Percentiles rank a stretch among this genome's conserved stretches.
Evolutionary conservation across 2,329 filamentous ascomycete genomes (phyloP).

Genomic region (Hypoxylon sp.): DNA sequence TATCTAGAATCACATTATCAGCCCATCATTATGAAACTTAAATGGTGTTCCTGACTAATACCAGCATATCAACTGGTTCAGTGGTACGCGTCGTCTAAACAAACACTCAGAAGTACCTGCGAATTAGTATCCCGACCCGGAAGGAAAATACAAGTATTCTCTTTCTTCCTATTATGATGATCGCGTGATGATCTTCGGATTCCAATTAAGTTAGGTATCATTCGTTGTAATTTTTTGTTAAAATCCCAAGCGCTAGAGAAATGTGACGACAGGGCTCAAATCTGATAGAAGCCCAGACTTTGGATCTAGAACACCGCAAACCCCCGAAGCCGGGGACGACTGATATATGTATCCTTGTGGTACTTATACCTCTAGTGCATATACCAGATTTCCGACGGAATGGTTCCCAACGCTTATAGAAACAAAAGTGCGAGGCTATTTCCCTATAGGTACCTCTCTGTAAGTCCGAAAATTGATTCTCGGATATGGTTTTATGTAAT

Average conservation of each 20-base stretch:
- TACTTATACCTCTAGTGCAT: slow-evolving; percentile 31
- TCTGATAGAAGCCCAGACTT: slow-evolving; percentile 25
- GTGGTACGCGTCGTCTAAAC: slow-evolving; percentile 18
- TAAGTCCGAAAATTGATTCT: slow-evolving; percentile 11
- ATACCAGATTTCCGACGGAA: slow-evolving; percentile 36
- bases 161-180: slow-evolving; percentile 16
- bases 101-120: slow-evolving; percentile 9
- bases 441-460: slow-evolving; percentile 9
- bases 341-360: slow-evolving; percentile 31
- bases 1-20: slow-evolving; percentile 18
- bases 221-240: slow-evolving; percentile 12
- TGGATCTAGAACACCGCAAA: slow-evolving; percentile 35
- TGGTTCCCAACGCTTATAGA: slow-evolving; percentile 32
- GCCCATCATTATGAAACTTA: slow-evolving; percentile 17
- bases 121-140: slow-evolving; percentile 30
- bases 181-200: slow-evolving; percentile 39
- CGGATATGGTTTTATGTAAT: slow-evolving; percentile 2
- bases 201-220: slow-evolving; percentile 31
- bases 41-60: slow-evolving; percentile 9
- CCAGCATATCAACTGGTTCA: slow-evolving; percentile 22
- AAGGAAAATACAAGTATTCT: slow-evolving; percentile 27
- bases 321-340: slow-evolving; percentile 37
- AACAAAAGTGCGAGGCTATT: slow-evolving; percentile 8
- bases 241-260: slow-evolving; percentile 22
- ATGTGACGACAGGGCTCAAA: slow-evolving; percentile 24